Conservation (phyloP, 2,329 filamentous ascomycete species). For the Alternaria sp. region DNA sequence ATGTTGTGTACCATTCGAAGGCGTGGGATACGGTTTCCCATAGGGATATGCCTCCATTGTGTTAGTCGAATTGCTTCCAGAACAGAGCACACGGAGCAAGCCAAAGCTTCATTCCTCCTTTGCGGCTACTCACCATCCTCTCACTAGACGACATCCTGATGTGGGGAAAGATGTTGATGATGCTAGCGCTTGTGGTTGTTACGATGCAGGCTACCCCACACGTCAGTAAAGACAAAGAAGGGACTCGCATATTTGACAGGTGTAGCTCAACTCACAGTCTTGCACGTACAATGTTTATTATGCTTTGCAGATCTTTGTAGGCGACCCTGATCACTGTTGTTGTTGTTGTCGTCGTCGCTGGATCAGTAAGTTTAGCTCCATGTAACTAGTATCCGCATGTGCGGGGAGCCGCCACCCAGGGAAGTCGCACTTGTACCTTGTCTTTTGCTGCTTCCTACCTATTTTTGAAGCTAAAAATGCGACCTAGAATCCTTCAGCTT, state of each 20-base stretch:
- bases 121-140: neutral
- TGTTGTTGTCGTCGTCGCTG: neutral
- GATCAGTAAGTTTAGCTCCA: neutral
- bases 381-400: neutral
- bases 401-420: slow-evolving; percentile 1
- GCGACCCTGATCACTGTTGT: neutral
- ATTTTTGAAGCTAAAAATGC: neutral
- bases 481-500: neutral
- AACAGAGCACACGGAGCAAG: neutral
- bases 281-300: neutral
- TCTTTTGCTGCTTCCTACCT: neutral
- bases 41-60: slow-evolving; percentile 5
- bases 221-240: neutral
- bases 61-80: neutral
- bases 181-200: neutral
- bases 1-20: neutral
- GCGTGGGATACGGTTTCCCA: neutral
- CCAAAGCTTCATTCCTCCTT: neutral
- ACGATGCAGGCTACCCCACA: neutral
- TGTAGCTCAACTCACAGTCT: neutral
- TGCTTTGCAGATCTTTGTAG: neutral
- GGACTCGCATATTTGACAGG: neutral
- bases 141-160: slow-evolving; percentile 2
- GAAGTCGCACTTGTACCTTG: neutral
- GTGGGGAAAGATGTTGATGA: neutral